Evolutionary conservation across 805 yeast genomes (phyloP).

Genomic region (Kluyveromyces dobzhanskii): DNA sequence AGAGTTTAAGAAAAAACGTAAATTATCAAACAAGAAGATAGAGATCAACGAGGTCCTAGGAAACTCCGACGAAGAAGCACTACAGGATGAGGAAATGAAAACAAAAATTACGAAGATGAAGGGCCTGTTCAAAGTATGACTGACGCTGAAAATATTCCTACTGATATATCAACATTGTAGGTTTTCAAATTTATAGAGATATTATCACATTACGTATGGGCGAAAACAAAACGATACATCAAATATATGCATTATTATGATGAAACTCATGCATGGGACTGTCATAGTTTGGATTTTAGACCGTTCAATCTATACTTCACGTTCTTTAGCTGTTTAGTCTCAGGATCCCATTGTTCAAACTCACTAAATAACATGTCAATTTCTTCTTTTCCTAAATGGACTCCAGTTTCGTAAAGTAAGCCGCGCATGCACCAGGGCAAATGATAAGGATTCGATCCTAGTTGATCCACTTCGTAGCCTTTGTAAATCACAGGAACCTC

Average conservation of each 20-base stretch:
- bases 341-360: conserved; percentile 85
- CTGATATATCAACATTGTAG: too few relatives aligned
- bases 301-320: conserved; percentile 72
- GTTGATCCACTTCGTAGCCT: conserved; percentile 51
- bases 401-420: conserved; percentile 55
- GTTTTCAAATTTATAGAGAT: too few relatives aligned
- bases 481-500: conserved; percentile 31
- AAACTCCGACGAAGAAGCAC: conserved; percentile 13
- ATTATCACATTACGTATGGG: too few relatives aligned
- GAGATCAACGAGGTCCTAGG: conserved; percentile 14
- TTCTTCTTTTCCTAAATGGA: conserved; percentile 46
- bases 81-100: not conserved
- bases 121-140: conserved; percentile 2
- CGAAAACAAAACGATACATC: too few relatives aligned
- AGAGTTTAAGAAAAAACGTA: conserved; percentile 8
- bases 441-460: conserved; percentile 74
- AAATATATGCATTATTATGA: too few relatives aligned
- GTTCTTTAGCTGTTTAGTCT: conserved; percentile 70
- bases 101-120: not conserved
- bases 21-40: conserved; percentile 14
- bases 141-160: too few relatives aligned
- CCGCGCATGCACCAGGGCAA: conserved; percentile 94
- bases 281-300: conserved; percentile 23
- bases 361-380: conserved; percentile 54
- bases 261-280: too few relatives aligned